phyloP scores from a whole-genome alignment of 1,284 basidiomycete genomes.

The Ustilago loliicola region DNA sequence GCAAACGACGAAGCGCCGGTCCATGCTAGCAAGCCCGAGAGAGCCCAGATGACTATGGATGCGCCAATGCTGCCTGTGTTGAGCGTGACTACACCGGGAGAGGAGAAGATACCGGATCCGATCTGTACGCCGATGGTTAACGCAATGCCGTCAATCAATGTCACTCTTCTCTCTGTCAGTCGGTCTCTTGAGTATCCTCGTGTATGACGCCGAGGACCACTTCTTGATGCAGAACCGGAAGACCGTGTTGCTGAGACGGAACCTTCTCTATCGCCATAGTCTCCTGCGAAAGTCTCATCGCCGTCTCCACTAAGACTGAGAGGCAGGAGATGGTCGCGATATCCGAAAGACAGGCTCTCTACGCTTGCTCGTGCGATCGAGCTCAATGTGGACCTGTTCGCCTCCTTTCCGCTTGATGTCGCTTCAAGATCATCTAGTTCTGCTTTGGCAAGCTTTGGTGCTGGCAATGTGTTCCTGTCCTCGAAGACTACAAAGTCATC shows the following conservation, averaged over 20 bases:
- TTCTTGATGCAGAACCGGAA: conserved; percentile 8
- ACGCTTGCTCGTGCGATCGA: conserved; percentile 44
- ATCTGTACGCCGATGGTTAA: conserved; percentile 68
- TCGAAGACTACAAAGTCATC: conserved; percentile 62
- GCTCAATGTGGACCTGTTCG: conserved; percentile 7
- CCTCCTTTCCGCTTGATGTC: neutral
- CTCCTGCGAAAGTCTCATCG: conserved; percentile 50
- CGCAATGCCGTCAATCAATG: conserved; percentile 51
- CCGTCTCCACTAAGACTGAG: conserved; percentile 54
- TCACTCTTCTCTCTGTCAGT: conserved; percentile 27
- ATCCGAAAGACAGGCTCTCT: conserved; percentile 59
- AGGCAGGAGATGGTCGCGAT: conserved; percentile 58
- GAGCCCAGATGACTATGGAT: conserved; percentile 64
- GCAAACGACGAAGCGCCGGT: conserved; percentile 78
- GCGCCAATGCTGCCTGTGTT: conserved; percentile 66
- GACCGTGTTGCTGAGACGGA: conserved; percentile 25
- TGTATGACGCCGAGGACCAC: conserved; percentile 12
- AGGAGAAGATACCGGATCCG: conserved; percentile 68
- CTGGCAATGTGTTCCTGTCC: conserved; percentile 35
- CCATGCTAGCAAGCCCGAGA: conserved; percentile 64
- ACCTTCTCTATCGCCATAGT: conserved; percentile 56
- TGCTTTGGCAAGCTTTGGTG: conserved; percentile 21
- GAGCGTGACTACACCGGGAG: conserved; percentile 67
- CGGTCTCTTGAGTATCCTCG: conserved; percentile 29
- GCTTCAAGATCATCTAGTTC: conserved; percentile 28